These are phyloP conservation scores for Protomyces lactucae-debilis DNA, from an alignment of 1,139 yeast genomes.

Conservation along the genomic window DNA sequence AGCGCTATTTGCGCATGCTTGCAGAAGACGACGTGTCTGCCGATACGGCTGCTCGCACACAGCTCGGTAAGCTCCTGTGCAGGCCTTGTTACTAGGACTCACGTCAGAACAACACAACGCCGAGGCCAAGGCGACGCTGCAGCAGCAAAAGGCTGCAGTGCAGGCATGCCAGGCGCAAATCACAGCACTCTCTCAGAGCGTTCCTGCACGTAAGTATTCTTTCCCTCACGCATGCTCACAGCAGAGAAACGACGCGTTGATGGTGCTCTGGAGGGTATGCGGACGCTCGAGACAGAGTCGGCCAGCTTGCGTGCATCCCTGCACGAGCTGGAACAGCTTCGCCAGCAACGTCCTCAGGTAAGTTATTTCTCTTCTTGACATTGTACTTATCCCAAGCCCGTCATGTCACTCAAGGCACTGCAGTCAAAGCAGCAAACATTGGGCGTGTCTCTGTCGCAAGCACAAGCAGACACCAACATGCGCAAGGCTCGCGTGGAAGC, in stretches of 20 bases:
- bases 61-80: neutral
- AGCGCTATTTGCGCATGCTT: slow-evolving; percentile 46
- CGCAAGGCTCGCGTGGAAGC: neutral
- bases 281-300: neutral
- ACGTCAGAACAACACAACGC: neutral
- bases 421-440: neutral
- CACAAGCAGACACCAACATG: neutral
- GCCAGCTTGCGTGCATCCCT: neutral
- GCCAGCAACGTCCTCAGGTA: neutral
- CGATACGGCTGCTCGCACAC: neutral
- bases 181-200: neutral
- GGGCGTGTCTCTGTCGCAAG: neutral
- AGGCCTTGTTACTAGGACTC: neutral
- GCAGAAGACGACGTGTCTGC: neutral
- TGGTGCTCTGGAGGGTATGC: neutral
- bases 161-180: neutral
- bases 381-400: neutral
- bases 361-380: neutral
- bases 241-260: neutral
- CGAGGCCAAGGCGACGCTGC: neutral
- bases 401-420: neutral
- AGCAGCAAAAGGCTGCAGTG: neutral
- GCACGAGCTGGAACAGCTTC: neutral
- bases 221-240: neutral
- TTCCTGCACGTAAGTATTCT: neutral